Evolutionary conservation across 345 rosid species (phyloP), one percentile per base, ranked within the genome.

Genomic region (Rubroshorea leprosula): DNA sequence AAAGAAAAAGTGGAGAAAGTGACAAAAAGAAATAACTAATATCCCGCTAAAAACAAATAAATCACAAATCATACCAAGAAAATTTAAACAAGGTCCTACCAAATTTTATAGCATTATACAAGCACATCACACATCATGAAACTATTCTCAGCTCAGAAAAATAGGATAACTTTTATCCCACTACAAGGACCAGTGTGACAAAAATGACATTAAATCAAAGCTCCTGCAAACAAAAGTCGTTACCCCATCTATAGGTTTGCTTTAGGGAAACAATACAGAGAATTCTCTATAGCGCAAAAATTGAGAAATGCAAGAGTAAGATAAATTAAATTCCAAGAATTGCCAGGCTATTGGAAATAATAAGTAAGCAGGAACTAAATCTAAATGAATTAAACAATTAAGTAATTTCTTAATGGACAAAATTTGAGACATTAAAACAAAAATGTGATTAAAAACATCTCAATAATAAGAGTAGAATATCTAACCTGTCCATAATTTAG

Each of bases 401-500:
- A n/a, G n/a, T n/a, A n/a, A n/a, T n/a, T n/a, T n/a, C 11, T 3
- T 35, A 8, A 35, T 35, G 12, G 7, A 6, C 9, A 3, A 35
- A 8, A 6, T 35, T 35, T 6, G 5, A 12, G 23, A 25, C 13
- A 15, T 9, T 14, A 51, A 12, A 3, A n/a, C 11, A 39, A 13
- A 4, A 49, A 48, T 7, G 35, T 18, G 16, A 1, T 15, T 18
- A 13, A 13, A 50, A 0, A 17, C 14, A 23, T 5, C 12, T 29
- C 21, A 23, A n/a, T 14, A 3, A 62, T 26, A 31, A 25, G 15
- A 47, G 0, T 14, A 19, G 22, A 58, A 43, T 20, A 57, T 44
- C 63, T 39, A 69, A 91, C 99, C 94, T 93, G 97, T 66, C 96
- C 97, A 79, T 89, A 93, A 65, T 89, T 93, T 67, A 93, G 74